Evolutionary conservation across 768 basidiomycete species (phyloP), one percentile per base, ranked within the genome.

Genomic region (Boletus huronensis): DNA sequence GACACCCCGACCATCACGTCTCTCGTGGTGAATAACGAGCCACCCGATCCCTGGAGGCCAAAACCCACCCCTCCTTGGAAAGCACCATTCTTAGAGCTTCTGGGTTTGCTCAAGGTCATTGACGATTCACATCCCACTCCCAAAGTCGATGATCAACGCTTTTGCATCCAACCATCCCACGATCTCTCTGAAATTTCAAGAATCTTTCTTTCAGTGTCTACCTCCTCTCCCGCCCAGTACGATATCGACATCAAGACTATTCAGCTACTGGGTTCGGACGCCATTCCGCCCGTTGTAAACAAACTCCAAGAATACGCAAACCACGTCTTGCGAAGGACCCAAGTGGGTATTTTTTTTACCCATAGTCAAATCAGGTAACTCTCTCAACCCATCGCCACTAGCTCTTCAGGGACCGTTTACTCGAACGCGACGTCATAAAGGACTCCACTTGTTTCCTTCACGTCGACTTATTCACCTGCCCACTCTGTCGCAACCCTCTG

Each of bases 391-490:
- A 34, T 41, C 32, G 7, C 47, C 51, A 48, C 48, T 13, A 64
- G 62, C n/a, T 16, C 13, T 56, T 60, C 29, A 52, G 39, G 44
- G 51, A 50, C 26, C 36, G 51, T 25, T 48, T 62, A 7, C 31
- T 64, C 32, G 9, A 48, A 26, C n/a, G 3, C 8, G 14, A 3
- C n/a, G 9, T 41, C 17, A 40, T 60, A 19, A 23, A n/a, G 1
- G 41, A 59, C 34, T 11, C 40, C 7, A 6, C 48, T 23, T 7
- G n/a, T 26, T 64, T 56, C 25, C 48, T 56, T 8, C 9, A 14
- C 0, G 48, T 56, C 1, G 51, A 62, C 51, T 14, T 64, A 35
- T n/a, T 53, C 29, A 62, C 61, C 23, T 62, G 57, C 48, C 57
- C 62, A 0, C 31, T 50, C 28, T 62, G 61, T 47, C 32, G 1